Percentiles rank a stretch among this genome's conserved stretches.
phyloP scores from a whole-genome alignment of 768 basidiomycete species.

The Amanita pallidorosea region DNA sequence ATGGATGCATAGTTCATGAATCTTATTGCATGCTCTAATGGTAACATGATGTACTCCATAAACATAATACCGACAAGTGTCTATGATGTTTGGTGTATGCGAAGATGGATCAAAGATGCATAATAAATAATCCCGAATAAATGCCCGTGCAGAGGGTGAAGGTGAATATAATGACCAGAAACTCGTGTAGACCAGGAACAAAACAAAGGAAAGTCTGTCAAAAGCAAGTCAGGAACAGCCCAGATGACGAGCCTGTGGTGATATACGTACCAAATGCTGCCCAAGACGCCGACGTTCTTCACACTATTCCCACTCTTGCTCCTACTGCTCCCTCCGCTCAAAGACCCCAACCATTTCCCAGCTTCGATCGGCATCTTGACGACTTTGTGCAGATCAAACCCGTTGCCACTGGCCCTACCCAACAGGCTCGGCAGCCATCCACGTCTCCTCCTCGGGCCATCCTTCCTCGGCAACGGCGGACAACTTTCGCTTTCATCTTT shows the following conservation, averaged over 20 bases:
- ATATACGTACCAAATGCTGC: not conserved
- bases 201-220: not conserved
- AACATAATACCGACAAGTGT: not conserved
- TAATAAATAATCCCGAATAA: not conserved
- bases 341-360: conserved; percentile 4
- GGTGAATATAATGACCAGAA: not conserved
- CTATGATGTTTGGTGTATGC: not conserved
- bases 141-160: not conserved
- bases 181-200: not conserved
- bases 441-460: not conserved
- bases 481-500: not conserved
- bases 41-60: not conserved
- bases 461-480: not conserved
- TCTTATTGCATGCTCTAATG: not conserved
- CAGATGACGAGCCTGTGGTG: too few species aligned
- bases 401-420: not conserved
- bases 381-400: conserved; percentile 5
- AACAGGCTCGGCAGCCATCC: conserved; percentile 5
- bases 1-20: not conserved
- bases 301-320: conserved; percentile 1
- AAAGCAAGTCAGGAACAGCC: not conserved
- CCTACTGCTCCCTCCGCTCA: conserved; percentile 5
- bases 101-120: not conserved
- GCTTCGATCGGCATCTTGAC: conserved; percentile 6
- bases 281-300: not conserved